Percentiles rank a stretch among this genome's conserved stretches.
phyloP scores from a whole-genome alignment of 805 yeast genomes.

The Kuraishia floccosa region DNA sequence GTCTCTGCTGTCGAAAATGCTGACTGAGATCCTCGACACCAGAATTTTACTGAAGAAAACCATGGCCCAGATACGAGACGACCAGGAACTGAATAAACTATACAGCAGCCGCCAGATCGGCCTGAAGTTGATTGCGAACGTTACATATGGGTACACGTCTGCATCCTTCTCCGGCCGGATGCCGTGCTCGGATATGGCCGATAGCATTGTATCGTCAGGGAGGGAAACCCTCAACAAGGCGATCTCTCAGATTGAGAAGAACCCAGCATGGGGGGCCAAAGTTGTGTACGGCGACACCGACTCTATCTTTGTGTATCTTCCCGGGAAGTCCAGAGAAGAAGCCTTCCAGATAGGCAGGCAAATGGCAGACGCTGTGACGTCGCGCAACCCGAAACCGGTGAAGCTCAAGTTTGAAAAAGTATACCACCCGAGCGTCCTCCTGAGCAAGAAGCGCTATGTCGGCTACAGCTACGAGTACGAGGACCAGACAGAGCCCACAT shows the following conservation, averaged over 20 bases:
- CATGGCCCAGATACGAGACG: slow-evolving; percentile 40
- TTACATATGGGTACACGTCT: slow-evolving; percentile 91
- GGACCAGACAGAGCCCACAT: slow-evolving; percentile 44
- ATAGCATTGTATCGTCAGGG: slow-evolving; percentile 85
- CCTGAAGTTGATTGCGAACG: slow-evolving; percentile 83
- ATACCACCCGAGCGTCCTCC: slow-evolving; percentile 72
- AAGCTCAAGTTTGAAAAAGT: slow-evolving; percentile 86
- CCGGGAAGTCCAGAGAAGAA: slow-evolving; percentile 65
- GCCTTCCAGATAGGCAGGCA: slow-evolving; percentile 70
- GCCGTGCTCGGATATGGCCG: slow-evolving; percentile 96
- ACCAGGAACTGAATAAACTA: slow-evolving; percentile 37
- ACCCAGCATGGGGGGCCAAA: slow-evolving; percentile 66
- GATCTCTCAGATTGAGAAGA: slow-evolving; percentile 51
- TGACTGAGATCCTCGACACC: slow-evolving; percentile 71
- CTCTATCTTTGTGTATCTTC: slow-evolving; percentile 81
- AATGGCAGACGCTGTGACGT: slow-evolving; percentile 56
- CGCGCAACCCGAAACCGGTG: slow-evolving; percentile 68
- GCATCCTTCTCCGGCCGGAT: slow-evolving; percentile 94
- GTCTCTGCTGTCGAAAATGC: slow-evolving; percentile 73
- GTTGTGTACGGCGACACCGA: slow-evolving; percentile 98
- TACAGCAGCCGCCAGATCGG: slow-evolving; percentile 78
- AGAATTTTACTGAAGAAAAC: slow-evolving; percentile 71
- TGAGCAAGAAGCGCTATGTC: slow-evolving; percentile 85
- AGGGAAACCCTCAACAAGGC: slow-evolving; percentile 74
- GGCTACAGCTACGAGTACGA: slow-evolving; percentile 67